These are phyloP conservation scores for Mucor irregularis DNA, from an alignment of 371 early-diverging fungal species.

Conservation along the genomic window DNA sequence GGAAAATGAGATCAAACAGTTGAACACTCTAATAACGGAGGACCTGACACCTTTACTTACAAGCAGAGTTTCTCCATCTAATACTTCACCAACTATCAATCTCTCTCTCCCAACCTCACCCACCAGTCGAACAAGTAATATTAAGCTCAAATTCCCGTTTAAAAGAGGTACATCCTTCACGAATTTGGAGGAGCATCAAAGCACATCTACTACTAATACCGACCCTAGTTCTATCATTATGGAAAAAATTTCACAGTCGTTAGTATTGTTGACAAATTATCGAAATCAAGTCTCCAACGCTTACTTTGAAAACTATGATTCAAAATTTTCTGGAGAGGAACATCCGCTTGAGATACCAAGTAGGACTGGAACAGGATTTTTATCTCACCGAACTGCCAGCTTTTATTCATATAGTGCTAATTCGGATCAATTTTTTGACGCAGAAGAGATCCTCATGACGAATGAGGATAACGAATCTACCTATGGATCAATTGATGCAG, in stretches of 20 bases:
- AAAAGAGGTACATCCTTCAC: conserved; percentile 1
- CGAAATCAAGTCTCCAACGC: not conserved
- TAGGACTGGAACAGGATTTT: conserved; percentile 1
- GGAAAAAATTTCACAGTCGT: not conserved
- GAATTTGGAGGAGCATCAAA: not conserved
- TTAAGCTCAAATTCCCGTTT: conserved; percentile 12
- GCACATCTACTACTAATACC: not conserved
- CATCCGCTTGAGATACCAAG: conserved; percentile 1
- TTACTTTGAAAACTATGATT: not conserved
- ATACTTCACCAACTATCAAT: too few species aligned
- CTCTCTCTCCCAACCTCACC: too few species aligned
- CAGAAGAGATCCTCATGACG: conserved; percentile 5
- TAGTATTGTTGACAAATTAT: not conserved
- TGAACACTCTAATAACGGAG: not conserved
- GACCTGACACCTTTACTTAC: not conserved
- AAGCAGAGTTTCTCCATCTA: too few species aligned
- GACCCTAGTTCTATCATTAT: not conserved
- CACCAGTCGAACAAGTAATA: not conserved
- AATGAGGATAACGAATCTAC: conserved; percentile 1
- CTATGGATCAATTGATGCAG: not conserved
- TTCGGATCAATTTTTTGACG: conserved; percentile 18
- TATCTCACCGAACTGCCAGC: conserved; percentile 6
- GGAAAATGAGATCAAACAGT: not conserved
- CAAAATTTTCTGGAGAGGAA: not conserved
- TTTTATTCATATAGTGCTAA: conserved; percentile 9